phyloP scores from a whole-genome alignment of 2,329 filamentous ascomycete genomes.

The Paecilomyces formosus region DNA sequence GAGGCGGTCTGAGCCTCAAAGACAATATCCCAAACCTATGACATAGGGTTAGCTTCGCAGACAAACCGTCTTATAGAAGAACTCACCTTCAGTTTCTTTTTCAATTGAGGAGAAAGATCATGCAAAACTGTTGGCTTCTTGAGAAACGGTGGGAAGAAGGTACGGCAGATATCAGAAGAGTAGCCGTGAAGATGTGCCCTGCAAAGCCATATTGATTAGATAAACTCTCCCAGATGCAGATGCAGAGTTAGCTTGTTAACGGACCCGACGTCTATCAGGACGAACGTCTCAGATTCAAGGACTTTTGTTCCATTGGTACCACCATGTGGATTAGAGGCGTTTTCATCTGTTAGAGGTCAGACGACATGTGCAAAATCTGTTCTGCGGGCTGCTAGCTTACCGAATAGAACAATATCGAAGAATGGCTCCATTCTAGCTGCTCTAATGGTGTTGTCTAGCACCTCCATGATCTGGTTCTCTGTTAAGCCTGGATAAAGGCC shows the following conservation, averaged over 20 bases:
- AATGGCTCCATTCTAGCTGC: slow-evolving; percentile 51
- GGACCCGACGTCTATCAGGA: slow-evolving; percentile 54
- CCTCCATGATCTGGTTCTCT: slow-evolving; percentile 50
- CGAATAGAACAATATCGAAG: slow-evolving; percentile 59
- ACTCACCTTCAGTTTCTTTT: slow-evolving; percentile 41
- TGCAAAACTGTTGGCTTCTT: slow-evolving; percentile 12
- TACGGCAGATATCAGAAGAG: slow-evolving; percentile 57
- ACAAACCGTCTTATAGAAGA: neutral
- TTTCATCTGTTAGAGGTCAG: slow-evolving; percentile 18
- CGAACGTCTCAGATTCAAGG: slow-evolving; percentile 48
- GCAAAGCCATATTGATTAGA: neutral
- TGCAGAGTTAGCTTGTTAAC: slow-evolving; percentile 1
- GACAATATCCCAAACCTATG: slow-evolving; percentile 52
- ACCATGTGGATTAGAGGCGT: slow-evolving; percentile 34
- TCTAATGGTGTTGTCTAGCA: slow-evolving; percentile 49
- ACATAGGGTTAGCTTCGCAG: neutral
- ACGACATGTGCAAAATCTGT: neutral
- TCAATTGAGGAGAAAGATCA: slow-evolving; percentile 11
- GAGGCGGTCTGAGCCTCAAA: slow-evolving; percentile 55
- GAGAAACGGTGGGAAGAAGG: slow-evolving; percentile 45
- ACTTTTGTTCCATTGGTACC: slow-evolving; percentile 40
- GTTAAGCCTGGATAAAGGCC: slow-evolving; percentile 52
- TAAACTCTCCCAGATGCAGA: neutral
- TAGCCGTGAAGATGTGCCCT: slow-evolving; percentile 55
- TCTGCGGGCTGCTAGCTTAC: slow-evolving; percentile 3